Evolutionary conservation across 208 protist species (phyloP), one percentile per base, ranked within the genome.

Genomic region (Porcisia deanei): DNA sequence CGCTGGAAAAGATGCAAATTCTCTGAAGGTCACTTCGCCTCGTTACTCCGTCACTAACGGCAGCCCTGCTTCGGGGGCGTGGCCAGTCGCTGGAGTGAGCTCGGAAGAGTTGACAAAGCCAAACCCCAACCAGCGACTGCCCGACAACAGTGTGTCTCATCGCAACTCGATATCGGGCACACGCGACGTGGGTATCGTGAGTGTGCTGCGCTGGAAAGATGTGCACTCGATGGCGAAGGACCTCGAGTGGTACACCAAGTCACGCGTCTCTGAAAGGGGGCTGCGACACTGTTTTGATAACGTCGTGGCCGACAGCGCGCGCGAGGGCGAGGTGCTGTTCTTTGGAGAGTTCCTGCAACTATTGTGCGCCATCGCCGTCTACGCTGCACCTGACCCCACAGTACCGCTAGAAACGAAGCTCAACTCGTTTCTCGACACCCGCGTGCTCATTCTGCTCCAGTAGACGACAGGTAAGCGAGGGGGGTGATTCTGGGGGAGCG

Each of bases 271-370:
- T 9, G 73, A 75, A 43, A 25, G 4, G 9, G 59, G 66, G 30
- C 57, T 93, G 73, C 80, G 81, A 54, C 79, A 84, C 30, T 85
- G 82, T 57, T 91, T 92, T 55, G 54, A 71, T 18, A 45, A 78
- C 12, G 84, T 89, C 14, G 43, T 81, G 55, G 84, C 74, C 9
- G 91, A 95, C 69, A 22, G 30, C 2, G 61, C 64, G 18, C 78
- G 87, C 16, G 91, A 95, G 60, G 85, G 77, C 10, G 82, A 75
- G 7, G 79, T 84, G 30, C 22, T 95, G 9, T 95, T 95, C 79
- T 94, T 88, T 72, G 43, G 83, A 12, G 91, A 96, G 79, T 96
- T 87, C 75, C 60, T 88, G 34, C 86, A 89, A 43, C 71, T 94
- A 8, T 57, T 96, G 25, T 96, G 89, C 75, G 86, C 87, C 39